Evolutionary conservation across 2,329 filamentous ascomycete species (phyloP), one percentile per base, ranked within the genome.

Genomic region (Pseudophaeomoniella oleicola): DNA sequence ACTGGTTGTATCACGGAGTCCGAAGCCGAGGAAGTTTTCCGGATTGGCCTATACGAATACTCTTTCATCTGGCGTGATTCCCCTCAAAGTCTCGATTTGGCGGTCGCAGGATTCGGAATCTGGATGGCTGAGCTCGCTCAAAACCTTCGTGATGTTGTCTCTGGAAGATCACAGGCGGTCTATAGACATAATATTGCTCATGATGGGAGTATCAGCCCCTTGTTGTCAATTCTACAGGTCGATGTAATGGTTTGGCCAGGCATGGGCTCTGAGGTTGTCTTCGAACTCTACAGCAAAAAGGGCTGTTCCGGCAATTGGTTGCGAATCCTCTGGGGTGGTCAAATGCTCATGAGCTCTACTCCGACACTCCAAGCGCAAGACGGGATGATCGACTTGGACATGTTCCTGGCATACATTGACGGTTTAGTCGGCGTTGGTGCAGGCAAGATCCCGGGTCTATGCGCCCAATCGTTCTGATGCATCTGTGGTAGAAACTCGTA

Each of bases 181-280:
- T 88, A 85, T 51, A 58, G 75, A 31, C 83, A 90, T 50, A 87
- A 88, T 44, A 67, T 90, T 27, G 83, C 81, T 2, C 83, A 92
- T 48, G 84, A 90, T 47, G 84, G 83, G 2, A 78, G 73, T 3
- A 50, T 87, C 4, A 75, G 78, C 9, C 60, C 74, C 2, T 48
- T 88, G 4, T 60, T 90, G 15, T 72, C 72, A 2, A 67, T 87
- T 12, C 51, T 90, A 49, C 82, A 88, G 57, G 50, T 81, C 2
- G 76, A 84, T 15, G 54, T 64, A 36, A 88, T 88, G 81, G 75
- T 85, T 1, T 88, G 82, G 82, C 82, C 82, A 0, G 82, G 82
- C 0, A 86, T 88, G 81, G 82, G 82, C 0, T 66, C 73, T 6
- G 82, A 88, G 57, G 65, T 88, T 1, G 71, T 86, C 0, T 85